Evolutionary conservation across 1,284 basidiomycete genomes (phyloP), one percentile per base, ranked within the genome.

Genomic region (Coniophora puteana): DNA sequence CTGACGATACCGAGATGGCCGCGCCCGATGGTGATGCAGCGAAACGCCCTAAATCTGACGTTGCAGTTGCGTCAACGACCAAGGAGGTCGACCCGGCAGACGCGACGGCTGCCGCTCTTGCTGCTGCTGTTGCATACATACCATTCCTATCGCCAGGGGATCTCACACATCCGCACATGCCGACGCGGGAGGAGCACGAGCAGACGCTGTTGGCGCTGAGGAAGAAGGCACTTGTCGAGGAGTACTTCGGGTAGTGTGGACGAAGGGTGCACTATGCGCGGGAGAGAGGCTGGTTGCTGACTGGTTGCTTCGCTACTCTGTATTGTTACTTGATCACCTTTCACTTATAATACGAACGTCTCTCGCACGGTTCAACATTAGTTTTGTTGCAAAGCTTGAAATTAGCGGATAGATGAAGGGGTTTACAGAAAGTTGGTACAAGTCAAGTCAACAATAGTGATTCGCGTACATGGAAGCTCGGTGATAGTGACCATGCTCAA

Each of bases 201-300:
- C 63, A 66, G 23, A 77, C 87, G 17, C 61, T 97, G 41, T 72
- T 97, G 42, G 77, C 76, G 28, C 67, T 92, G 50, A 72, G 89
- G 58, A 96, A 96, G 68, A 74, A 81, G 61, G 84, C 85, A 13
- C 62, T 96, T 38, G 77, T 93, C 43, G 85, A 90, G 49, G 90
- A 95, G 67, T 88, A 87, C 59, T 75, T 79, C 47, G 78, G 76
- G 23, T 56, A 55, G 30, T 39, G n/a, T n/a, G n/a, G n/a, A n/a
- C n/a, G n/a, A n/a, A n/a, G n/a, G n/a, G n/a, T n/a, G n/a, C n/a
- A n/a, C n/a, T n/a, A n/a, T n/a, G n/a, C n/a, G n/a, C n/a, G n/a
- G n/a, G n/a, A n/a, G n/a, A n/a, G n/a, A n/a, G n/a, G n/a, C n/a
- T n/a, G n/a, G n/a, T n/a, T n/a, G n/a, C n/a, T n/a, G n/a, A n/a